Conservation (phyloP, 2,329 filamentous ascomycete genomes). For the Fusarium transvaalense region DNA sequence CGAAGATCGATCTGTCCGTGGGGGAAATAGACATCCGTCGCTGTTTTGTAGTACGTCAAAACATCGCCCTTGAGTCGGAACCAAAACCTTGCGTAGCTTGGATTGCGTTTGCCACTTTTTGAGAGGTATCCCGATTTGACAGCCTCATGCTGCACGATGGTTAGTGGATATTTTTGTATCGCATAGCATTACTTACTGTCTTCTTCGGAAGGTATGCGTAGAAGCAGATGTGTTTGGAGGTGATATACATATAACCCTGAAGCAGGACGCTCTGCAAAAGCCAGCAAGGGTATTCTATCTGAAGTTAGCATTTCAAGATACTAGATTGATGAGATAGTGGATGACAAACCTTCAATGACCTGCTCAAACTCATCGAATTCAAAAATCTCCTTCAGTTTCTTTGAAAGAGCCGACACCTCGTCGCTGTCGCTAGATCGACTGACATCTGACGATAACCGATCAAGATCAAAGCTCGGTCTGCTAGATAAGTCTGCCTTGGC, state of each 20-base stretch:
- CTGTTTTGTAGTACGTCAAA: slow-evolving; percentile 87
- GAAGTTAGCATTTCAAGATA: slow-evolving; percentile 30
- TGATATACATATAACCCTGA: slow-evolving; percentile 97
- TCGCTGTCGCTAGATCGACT: slow-evolving; percentile 52
- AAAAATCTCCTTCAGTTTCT: slow-evolving; percentile 85
- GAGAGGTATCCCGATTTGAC: slow-evolving; percentile 89
- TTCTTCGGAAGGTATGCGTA: slow-evolving; percentile 98
- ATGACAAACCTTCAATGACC: slow-evolving; percentile 78
- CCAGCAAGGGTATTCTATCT: slow-evolving; percentile 89
- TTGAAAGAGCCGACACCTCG: slow-evolving; percentile 72
- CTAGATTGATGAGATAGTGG: not conserved
- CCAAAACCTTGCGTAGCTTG: slow-evolving; percentile 91
- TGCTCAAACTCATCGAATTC: slow-evolving; percentile 84
- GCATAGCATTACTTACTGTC: slow-evolving; percentile 67
- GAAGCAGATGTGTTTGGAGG: slow-evolving; percentile 92
- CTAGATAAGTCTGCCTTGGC: slow-evolving; percentile 74
- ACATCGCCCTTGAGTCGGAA: slow-evolving; percentile 93
- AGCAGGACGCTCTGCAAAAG: slow-evolving; percentile 90
- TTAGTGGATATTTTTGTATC: slow-evolving; percentile 25
- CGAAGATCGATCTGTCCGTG: slow-evolving; percentile 91
- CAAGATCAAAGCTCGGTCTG: slow-evolving; percentile 69
- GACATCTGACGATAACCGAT: slow-evolving; percentile 59
- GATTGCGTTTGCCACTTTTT: slow-evolving; percentile 90
- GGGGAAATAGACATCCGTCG: slow-evolving; percentile 90
- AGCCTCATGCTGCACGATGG: slow-evolving; percentile 68